Conservation (phyloP, 2,329 filamentous ascomycete species). For the Mycosphaerella arachidis region DNA sequence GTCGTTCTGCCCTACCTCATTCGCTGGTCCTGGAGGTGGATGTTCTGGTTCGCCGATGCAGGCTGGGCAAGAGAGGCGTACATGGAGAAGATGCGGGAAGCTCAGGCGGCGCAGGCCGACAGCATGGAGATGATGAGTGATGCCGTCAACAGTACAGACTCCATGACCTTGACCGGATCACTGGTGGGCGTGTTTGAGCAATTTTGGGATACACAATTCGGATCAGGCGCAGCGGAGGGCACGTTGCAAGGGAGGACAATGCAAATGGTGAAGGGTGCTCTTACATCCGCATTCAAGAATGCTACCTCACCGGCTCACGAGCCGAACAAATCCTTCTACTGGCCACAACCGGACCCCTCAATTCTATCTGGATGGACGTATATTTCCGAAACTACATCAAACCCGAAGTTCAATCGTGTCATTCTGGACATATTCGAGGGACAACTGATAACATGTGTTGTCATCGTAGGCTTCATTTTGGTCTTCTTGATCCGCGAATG, state of each 20-base stretch:
- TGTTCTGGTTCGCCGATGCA: constrained; percentile 91
- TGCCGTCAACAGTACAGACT: neutral
- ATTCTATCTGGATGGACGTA: constrained; percentile 31
- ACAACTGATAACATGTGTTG: constrained; percentile 84
- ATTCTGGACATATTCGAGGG: constrained; percentile 84
- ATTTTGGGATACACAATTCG: constrained; percentile 10
- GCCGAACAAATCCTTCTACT: constrained; percentile 11
- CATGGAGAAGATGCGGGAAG: constrained; percentile 22
- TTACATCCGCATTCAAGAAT: constrained; percentile 9
- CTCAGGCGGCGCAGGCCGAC: neutral
- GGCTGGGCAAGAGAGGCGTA: constrained; percentile 52
- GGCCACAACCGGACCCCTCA: constrained; percentile 22
- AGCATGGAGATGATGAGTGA: neutral
- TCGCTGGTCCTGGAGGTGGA: constrained; percentile 82
- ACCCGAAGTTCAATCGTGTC: constrained; percentile 67
- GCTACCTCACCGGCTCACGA: constrained; percentile 1
- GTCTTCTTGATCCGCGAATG: constrained; percentile 95
- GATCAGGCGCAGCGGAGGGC: constrained; percentile 2
- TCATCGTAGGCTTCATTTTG: constrained; percentile 93
- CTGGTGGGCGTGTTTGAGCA: constrained; percentile 10
- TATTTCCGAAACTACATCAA: constrained; percentile 64
- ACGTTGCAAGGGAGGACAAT: constrained; percentile 4
- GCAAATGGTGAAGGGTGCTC: constrained; percentile 5
- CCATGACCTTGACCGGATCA: neutral
- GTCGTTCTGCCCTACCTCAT: constrained; percentile 84